These are phyloP conservation scores for Hymenoscyphus scutula DNA, from an alignment of 2,329 filamentous ascomycete species.

Conservation along the genomic window DNA sequence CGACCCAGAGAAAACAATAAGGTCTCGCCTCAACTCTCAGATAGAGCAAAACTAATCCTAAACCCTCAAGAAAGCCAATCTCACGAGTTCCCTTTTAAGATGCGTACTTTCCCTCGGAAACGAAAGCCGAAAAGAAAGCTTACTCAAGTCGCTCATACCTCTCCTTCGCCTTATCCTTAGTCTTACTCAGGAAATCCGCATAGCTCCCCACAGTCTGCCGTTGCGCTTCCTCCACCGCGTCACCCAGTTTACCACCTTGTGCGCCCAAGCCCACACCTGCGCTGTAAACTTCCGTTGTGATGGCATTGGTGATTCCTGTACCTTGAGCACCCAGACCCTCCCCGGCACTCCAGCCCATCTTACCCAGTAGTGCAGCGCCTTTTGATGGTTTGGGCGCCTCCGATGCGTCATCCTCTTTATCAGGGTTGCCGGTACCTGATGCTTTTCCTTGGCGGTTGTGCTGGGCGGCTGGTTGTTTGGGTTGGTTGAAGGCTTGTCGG, in stretches of 20 bases:
- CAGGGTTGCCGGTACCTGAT: conserved; percentile 20
- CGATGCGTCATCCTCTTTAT: conserved; percentile 39
- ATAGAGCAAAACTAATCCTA: background rate
- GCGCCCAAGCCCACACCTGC: conserved; percentile 69
- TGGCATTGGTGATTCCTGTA: conserved; percentile 60
- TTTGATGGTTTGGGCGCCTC: conserved; percentile 50
- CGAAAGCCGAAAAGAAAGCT: background rate
- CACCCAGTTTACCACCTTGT: conserved; percentile 66
- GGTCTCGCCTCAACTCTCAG: background rate
- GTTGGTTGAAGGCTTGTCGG: conserved; percentile 60
- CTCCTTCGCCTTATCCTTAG: conserved; percentile 64
- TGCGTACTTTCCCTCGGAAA: too few relatives aligned
- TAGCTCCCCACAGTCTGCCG: conserved; percentile 60
- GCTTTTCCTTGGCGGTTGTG: conserved; percentile 37
- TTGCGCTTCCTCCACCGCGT: conserved; percentile 63
- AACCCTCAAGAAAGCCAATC: background rate
- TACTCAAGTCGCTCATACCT: conserved; percentile 56
- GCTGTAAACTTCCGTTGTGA: conserved; percentile 63
- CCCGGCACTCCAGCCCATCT: conserved; percentile 70
- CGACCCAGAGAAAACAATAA: background rate
- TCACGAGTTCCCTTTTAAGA: background rate
- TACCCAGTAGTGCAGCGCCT: conserved; percentile 65
- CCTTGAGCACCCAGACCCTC: conserved; percentile 63
- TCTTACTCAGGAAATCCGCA: conserved; percentile 60
- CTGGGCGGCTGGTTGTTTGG: conserved; percentile 48